Base-by-base conservation (phyloP, 805 yeast species). In the Millerozyma acaciae region DNA sequence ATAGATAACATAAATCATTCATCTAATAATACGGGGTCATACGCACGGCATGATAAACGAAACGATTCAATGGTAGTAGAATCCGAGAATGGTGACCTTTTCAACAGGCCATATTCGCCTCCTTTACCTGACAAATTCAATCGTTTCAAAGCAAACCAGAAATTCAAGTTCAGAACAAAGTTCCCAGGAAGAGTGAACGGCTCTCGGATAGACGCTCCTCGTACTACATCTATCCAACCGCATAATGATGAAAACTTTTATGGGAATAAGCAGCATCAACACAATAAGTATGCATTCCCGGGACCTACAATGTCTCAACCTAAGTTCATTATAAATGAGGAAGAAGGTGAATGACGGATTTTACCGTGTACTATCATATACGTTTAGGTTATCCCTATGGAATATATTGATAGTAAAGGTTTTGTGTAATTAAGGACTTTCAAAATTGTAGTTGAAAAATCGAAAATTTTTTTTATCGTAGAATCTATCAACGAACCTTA, bases 41-140 rank as follows among this genome's bases (percentile, higher is more conserved):
- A n/a, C n/a, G n/a, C n/a, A n/a, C n/a, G n/a, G n/a, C n/a, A n/a
- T n/a, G n/a, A n/a, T n/a, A n/a, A n/a, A n/a, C n/a, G n/a, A n/a
- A n/a, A n/a, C n/a, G n/a, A n/a, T n/a, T n/a, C n/a, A n/a, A n/a
- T n/a, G n/a, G n/a, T n/a, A n/a, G n/a, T n/a, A n/a, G n/a, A n/a
- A n/a, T n/a, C n/a, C n/a, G 18, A 19, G 12, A 16, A 17, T 16
- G 18, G 18, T 19, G 30, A 28, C 16, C 21, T 26, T 25, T 19
- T 21, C 7, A 20, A 35, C 8, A 43, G 61, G 21, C 42, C 59
- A 5, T 45, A 48, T 21, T 52, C 59, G 15, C 61, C 61, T 7
- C 59, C 60, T 5, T 40, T 53, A 10, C 39, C 52, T 13, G 45
- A 44, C 21, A 45, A 42, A 22, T 42, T 45, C 34, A 39, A 36